A percentile compares a stretch with the other conserved stretches of the same genome.
Evolutionary conservation across 2,329 filamentous ascomycete genomes (phyloP).

Genomic region (Neoascochyta sp.): DNA sequence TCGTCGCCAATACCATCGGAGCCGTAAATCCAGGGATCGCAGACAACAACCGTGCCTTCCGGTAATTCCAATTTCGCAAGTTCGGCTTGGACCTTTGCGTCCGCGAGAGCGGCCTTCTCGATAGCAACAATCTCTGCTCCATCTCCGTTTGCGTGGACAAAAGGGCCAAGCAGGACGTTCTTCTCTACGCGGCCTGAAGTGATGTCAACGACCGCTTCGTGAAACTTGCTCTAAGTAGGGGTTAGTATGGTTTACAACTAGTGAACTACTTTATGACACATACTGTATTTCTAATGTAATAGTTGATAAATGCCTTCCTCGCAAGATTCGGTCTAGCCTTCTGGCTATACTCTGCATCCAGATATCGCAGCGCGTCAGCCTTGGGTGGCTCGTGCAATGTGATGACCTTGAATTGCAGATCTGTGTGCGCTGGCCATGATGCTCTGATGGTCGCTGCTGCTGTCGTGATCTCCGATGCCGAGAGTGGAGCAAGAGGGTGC

Average conservation of each 20-base stretch:
- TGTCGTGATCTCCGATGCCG: conserved; percentile 54
- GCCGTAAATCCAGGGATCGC: conserved; percentile 68
- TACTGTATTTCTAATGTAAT: conserved; percentile 60
- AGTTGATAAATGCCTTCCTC: conserved; percentile 55
- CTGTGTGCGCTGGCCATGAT: conserved; percentile 54
- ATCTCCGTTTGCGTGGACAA: conserved; percentile 56
- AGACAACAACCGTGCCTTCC: conserved; percentile 53
- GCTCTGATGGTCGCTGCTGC: conserved; percentile 49
- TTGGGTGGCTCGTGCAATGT: conserved; percentile 65
- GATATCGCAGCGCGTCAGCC: conserved; percentile 55
- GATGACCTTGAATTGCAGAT: conserved; percentile 64
- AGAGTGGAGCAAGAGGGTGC: conserved; percentile 61
- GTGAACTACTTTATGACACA: conserved; percentile 16
- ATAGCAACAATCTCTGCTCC: conserved; percentile 58
- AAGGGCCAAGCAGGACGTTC: conserved; percentile 57
- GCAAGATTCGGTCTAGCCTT: conserved; percentile 50
- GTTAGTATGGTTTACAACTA: too few species aligned
- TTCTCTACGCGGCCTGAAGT: conserved; percentile 50
- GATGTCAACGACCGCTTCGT: conserved; percentile 58
- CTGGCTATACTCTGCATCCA: conserved; percentile 59
- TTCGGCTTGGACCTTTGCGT: conserved; percentile 56
- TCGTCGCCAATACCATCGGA: conserved; percentile 49
- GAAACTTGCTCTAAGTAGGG: conserved; percentile 63
- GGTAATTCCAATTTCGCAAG: conserved; percentile 59
- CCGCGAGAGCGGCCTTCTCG: conserved; percentile 54